phyloP scores from a whole-genome alignment of 2,329 filamentous ascomycete genomes.

The Neurospora crassa region DNA sequence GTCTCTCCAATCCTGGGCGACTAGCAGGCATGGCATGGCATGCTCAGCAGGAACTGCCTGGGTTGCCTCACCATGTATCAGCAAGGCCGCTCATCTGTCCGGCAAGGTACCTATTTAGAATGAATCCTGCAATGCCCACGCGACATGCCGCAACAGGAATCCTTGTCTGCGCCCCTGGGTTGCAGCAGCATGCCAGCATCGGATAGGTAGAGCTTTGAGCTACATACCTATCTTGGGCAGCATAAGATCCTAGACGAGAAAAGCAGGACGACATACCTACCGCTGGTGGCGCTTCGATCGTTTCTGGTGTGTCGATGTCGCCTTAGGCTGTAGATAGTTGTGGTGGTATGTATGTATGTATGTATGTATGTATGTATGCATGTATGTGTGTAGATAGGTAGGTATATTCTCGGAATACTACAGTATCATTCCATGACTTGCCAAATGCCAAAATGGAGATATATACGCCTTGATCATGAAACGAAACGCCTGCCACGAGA shows the following conservation, averaged over 20 bases:
- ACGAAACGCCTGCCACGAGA: not conserved
- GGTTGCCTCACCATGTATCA: not conserved
- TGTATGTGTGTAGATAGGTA: not conserved
- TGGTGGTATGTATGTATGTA: too few relatives aligned
- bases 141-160: not conserved
- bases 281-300: not conserved
- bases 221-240: too few relatives aligned
- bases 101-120: not conserved
- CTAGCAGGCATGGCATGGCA: not conserved
- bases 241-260: not conserved
- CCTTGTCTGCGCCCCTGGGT: not conserved
- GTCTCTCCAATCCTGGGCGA: not conserved
- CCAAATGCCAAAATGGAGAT: not conserved
- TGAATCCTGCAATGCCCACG: not conserved
- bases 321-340: too few relatives aligned
- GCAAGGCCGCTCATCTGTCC: not conserved
- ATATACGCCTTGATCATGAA: not conserved
- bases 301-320: not conserved
- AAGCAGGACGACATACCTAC: not conserved
- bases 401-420: not conserved
- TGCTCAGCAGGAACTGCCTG: not conserved
- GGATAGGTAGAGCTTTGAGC: not conserved
- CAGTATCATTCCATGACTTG: not conserved
- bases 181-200: not conserved
- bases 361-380: not conserved